Evolutionary conservation across 1,284 basidiomycete species (phyloP).

Genomic region (Ceratobasidium sp.): DNA sequence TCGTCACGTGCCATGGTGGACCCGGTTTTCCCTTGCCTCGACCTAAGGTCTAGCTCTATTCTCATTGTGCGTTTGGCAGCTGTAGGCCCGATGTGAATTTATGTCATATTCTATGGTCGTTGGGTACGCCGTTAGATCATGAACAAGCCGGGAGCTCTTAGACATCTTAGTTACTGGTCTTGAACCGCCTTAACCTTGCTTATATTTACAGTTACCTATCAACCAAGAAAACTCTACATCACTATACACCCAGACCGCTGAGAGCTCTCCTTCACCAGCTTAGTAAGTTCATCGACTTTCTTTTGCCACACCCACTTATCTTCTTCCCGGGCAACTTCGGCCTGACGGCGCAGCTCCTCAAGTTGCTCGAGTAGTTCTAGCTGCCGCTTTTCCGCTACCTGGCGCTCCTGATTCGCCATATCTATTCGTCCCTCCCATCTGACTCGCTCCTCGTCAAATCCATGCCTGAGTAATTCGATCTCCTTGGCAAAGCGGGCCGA

Average conservation of each 20-base stretch:
- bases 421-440: background rate
- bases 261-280: background rate
- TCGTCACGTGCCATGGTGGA: too few relatives aligned
- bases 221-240: background rate
- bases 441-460: conserved; percentile 20
- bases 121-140: too few relatives aligned
- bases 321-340: background rate
- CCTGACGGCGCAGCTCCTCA: background rate
- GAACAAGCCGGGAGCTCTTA: too few relatives aligned
- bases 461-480: conserved; percentile 12
- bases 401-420: background rate
- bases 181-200: too few relatives aligned
- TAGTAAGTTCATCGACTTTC: background rate
- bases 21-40: too few relatives aligned
- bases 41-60: too few relatives aligned
- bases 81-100: too few relatives aligned
- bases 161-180: too few relatives aligned
- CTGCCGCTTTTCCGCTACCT: background rate
- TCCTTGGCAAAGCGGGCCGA: conserved; percentile 7
- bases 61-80: too few relatives aligned
- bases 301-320: background rate
- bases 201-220: too few relatives aligned
- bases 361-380: conserved; percentile 1
- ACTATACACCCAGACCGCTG: background rate
- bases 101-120: too few relatives aligned